phyloP scores from a whole-genome alignment of 768 basidiomycete genomes.

The Boletus speciosus region DNA sequence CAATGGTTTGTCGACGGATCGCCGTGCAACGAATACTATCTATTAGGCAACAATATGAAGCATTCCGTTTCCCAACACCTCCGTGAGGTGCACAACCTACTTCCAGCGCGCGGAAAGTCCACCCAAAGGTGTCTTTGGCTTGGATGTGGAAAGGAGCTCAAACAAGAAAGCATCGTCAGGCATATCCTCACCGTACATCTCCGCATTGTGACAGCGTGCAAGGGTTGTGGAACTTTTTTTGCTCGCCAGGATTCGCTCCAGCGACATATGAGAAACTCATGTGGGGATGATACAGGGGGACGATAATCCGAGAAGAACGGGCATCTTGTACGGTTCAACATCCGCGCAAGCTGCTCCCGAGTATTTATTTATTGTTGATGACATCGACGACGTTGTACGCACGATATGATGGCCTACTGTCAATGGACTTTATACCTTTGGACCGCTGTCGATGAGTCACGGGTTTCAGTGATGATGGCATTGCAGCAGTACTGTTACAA shows the following conservation, averaged over 20 bases:
- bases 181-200: conserved; percentile 25
- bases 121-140: conserved; percentile 14
- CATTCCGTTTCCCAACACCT: conserved; percentile 15
- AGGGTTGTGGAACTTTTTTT: conserved; percentile 21
- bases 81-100: background rate
- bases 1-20: conserved; percentile 7
- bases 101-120: conserved; percentile 3
- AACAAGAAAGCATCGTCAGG: conserved; percentile 24
- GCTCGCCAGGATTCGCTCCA: conserved; percentile 27
- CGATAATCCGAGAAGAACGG: background rate
- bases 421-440: background rate
- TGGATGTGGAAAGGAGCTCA: conserved; percentile 21
- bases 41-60: conserved; percentile 3
- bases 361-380: background rate
- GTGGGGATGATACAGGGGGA: background rate
- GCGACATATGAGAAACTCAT: conserved; percentile 21
- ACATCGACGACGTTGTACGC: background rate
- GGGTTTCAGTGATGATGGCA: background rate
- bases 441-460: too few species aligned
- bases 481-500: background rate
- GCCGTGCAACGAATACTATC: background rate
- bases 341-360: background rate
- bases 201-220: conserved; percentile 8
- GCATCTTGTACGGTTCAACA: background rate
- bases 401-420: background rate